Evolutionary conservation across 1,284 basidiomycete species (phyloP).

Genomic region (Boletus semigastroideus): DNA sequence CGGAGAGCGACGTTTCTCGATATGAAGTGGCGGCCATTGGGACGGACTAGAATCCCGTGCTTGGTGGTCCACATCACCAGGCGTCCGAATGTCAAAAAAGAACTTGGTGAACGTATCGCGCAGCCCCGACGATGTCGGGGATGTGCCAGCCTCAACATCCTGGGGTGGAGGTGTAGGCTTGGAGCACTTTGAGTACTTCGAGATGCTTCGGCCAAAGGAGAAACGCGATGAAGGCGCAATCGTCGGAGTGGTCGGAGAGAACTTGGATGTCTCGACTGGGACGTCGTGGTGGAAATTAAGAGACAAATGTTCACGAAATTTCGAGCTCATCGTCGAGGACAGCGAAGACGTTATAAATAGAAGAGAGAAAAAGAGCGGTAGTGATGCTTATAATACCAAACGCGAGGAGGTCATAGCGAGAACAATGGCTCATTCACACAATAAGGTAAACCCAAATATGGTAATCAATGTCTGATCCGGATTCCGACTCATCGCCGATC

Average conservation of each 20-base stretch:
- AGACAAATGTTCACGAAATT: conserved; percentile 37
- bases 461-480: conserved; percentile 11
- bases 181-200: conserved; percentile 13
- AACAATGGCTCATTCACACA: conserved; percentile 28
- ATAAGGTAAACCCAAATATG: conserved; percentile 15
- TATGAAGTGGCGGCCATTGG: conserved; percentile 41
- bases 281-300: conserved; percentile 18
- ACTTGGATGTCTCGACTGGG: conserved; percentile 31
- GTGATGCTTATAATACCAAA: conserved; percentile 7
- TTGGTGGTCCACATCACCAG: conserved; percentile 30
- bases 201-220: conserved; percentile 18
- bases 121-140: conserved; percentile 14
- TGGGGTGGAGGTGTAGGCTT: conserved; percentile 7
- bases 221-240: conserved; percentile 20
- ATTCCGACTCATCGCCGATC: neutral
- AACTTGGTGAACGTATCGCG: conserved; percentile 39
- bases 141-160: conserved; percentile 33
- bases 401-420: neutral
- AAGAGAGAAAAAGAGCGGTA: conserved; percentile 10
- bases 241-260: conserved; percentile 39
- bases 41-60: conserved; percentile 30
- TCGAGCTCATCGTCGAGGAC: conserved; percentile 23
- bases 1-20: conserved; percentile 39
- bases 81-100: conserved; percentile 38
- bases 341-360: neutral